These are phyloP conservation scores for Fraxinus excelsior DNA, from an alignment of 257 asterid species.

Conservation along the genomic window DNA sequence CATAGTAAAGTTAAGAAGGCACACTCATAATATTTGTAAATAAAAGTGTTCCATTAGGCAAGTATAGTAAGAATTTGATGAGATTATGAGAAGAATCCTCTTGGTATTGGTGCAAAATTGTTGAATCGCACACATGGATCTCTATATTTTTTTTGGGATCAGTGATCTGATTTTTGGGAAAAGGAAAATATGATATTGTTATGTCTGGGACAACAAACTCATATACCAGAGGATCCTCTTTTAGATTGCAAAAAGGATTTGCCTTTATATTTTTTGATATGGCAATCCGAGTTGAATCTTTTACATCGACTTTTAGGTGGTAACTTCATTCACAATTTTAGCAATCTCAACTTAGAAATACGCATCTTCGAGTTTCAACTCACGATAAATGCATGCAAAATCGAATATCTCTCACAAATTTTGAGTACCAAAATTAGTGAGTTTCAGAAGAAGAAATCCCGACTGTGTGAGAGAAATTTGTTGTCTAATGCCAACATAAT, in stretches of 20 bases:
- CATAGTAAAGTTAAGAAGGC: no score
- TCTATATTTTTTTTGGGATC: not conserved
- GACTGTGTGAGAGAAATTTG: no score
- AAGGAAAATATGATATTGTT: not conserved
- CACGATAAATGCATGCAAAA: no score
- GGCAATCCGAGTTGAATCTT: not conserved
- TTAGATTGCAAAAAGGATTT: not conserved
- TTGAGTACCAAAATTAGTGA: no score
- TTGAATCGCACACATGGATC: constrained; percentile 29
- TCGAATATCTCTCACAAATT: no score
- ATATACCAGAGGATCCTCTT: constrained; percentile 21
- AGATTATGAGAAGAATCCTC: constrained; percentile 18
- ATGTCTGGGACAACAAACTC: not conserved
- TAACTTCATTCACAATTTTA: not conserved
- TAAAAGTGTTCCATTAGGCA: no score
- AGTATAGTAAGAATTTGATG: not conserved
- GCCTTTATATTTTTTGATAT: not conserved
- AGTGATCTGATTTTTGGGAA: constrained; percentile 11
- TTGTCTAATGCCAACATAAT: no score
- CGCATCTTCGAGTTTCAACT: no score
- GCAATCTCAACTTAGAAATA: no score
- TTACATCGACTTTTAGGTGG: not conserved
- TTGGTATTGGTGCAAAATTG: constrained; percentile 32
- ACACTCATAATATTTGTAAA: no score
- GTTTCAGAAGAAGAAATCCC: no score